A percentile compares a stretch with the other conserved stretches of the same genome.
These are phyloP conservation scores for Naganishia vishniacii DNA, from an alignment of 768 basidiomycete genomes.

Conservation along the genomic window DNA sequence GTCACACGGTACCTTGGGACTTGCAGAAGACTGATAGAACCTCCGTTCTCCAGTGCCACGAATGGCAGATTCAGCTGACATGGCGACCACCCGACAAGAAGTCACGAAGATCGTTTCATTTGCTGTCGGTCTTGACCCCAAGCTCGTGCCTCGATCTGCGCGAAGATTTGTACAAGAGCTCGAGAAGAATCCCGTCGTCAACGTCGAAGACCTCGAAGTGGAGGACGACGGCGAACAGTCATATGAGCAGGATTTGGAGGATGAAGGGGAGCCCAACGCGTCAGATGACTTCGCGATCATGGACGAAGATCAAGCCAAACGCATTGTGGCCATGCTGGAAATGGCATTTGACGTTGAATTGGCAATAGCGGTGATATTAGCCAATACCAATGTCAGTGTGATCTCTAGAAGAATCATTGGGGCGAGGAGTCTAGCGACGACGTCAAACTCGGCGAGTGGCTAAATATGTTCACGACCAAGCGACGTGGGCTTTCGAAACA, in stretches of 20 bases:
- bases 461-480: background rate
- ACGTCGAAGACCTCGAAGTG: constrained; percentile 20
- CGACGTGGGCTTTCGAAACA: no score
- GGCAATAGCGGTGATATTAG: constrained; percentile 80
- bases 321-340: constrained; percentile 72
- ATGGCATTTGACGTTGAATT: constrained; percentile 84
- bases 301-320: constrained; percentile 80
- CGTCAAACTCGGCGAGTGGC: constrained; percentile 23
- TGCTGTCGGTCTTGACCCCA: constrained; percentile 32
- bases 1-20: constrained; percentile 39
- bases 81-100: constrained; percentile 56
- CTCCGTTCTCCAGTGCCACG: constrained; percentile 14
- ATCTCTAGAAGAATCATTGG: constrained; percentile 75
- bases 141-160: constrained; percentile 31
- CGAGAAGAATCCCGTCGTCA: background rate
- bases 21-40: background rate
- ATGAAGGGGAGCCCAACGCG: constrained; percentile 50
- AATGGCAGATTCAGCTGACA: constrained; percentile 25
- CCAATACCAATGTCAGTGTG: constrained; percentile 84
- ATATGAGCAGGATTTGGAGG: background rate
- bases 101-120: constrained; percentile 33
- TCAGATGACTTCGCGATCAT: constrained; percentile 93
- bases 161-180: constrained; percentile 15
- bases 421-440: constrained; percentile 36
- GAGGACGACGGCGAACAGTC: constrained; percentile 15